A percentile compares a stretch with the other conserved stretches of the same genome.
These are phyloP conservation scores for Hanseniaspora nectarophila DNA, from an alignment of 805 yeast genomes.

Conservation along the genomic window DNA sequence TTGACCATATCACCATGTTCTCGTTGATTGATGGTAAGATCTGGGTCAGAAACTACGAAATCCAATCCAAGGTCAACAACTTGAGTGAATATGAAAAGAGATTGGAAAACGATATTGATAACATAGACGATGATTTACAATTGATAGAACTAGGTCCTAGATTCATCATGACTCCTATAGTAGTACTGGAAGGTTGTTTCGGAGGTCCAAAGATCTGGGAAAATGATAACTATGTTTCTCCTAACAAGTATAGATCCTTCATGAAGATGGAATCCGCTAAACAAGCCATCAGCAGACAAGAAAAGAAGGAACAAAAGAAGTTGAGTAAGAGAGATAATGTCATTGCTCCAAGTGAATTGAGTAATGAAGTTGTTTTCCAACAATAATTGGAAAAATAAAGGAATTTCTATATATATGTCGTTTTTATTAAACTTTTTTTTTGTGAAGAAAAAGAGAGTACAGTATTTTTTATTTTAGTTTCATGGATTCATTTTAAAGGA, in stretches of 20 bases:
- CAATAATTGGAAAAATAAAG: conserved; percentile 16
- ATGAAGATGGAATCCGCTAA: conserved; percentile 65
- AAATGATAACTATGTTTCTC: conserved; percentile 91
- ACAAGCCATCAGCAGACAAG: conserved; percentile 65
- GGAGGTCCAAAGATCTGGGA: conserved; percentile 97
- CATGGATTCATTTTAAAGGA: not conserved
- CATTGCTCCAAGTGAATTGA: conserved; percentile 67
- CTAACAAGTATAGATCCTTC: conserved; percentile 90
- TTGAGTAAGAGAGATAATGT: conserved; percentile 63
- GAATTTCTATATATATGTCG: too few species aligned
- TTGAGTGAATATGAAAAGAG: conserved; percentile 41
- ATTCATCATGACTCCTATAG: conserved; percentile 80
- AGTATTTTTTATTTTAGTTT: not conserved
- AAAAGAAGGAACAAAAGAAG: conserved; percentile 66
- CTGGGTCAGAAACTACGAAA: conserved; percentile 93
- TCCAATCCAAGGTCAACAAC: conserved; percentile 47
- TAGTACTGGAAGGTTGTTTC: conserved; percentile 89
- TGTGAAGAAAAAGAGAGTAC: not conserved
- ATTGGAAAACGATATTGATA: conserved; percentile 23
- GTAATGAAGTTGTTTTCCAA: conserved; percentile 66
- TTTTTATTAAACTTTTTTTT: too few species aligned
- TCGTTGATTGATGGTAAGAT: conserved; percentile 84
- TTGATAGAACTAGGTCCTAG: conserved; percentile 95
- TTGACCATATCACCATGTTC: conserved; percentile 90
- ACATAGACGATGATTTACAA: conserved; percentile 45